phyloP scores from a whole-genome alignment of 345 rosid genomes.

The Litchi chinensis region DNA sequence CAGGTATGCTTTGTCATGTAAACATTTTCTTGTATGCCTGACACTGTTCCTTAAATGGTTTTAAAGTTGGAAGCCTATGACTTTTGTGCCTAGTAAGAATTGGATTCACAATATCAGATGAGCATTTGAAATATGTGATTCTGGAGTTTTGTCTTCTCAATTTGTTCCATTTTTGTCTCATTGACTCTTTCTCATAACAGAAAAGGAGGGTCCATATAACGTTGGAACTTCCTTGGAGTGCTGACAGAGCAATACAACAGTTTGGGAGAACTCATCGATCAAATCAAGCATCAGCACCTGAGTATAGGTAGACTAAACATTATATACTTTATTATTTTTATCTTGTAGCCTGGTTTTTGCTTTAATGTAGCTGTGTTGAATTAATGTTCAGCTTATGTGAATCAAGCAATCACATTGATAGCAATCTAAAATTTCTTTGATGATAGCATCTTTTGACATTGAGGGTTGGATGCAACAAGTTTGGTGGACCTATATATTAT shows the following conservation, averaged over 20 bases:
- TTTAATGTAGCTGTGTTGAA: not conserved
- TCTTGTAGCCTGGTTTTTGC: not conserved
- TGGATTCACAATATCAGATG: not conserved
- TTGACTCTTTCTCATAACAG: slow-evolving; percentile 41
- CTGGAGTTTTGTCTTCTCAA: not conserved
- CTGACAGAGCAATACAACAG: slow-evolving; percentile 99
- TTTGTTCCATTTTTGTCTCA: slow-evolving; percentile 6
- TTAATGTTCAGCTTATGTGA: slow-evolving; percentile 1
- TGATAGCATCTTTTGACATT: not conserved
- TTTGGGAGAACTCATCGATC: slow-evolving; percentile 99
- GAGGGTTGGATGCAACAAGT: slow-evolving; percentile 1
- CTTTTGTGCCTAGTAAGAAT: not conserved
- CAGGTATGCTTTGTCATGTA: slow-evolving; percentile 53
- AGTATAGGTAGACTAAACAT: slow-evolving; percentile 69
- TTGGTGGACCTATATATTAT: not conserved
- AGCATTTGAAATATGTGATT: slow-evolving; percentile 5
- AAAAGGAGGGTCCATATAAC: slow-evolving; percentile 97
- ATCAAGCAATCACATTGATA: slow-evolving; percentile 2
- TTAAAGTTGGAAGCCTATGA: not conserved
- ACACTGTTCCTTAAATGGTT: not conserved
- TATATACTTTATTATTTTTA: slow-evolving; percentile 16
- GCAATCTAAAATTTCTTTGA: slow-evolving; percentile 13
- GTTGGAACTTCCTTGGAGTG: slow-evolving; percentile 99
- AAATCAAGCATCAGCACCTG: slow-evolving; percentile 99
- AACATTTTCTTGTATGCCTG: not conserved